Conservation (phyloP, 1,284 basidiomycete species). For the Cutaneotrichosporon spelunceum region DNA sequence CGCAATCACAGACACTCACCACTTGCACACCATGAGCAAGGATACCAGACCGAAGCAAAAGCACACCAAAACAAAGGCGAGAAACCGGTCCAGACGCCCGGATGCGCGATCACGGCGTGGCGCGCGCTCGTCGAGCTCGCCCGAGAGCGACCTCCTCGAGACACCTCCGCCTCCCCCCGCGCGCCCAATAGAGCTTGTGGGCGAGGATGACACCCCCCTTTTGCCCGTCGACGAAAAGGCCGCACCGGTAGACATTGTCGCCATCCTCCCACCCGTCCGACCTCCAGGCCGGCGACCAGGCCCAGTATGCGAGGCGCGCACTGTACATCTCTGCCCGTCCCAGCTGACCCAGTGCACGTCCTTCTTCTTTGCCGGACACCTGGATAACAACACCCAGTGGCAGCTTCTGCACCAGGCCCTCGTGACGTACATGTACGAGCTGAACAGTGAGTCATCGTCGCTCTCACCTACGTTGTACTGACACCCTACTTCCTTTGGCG, state of each 20-base stretch:
- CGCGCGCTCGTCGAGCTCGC: background rate
- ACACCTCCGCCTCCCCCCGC: background rate
- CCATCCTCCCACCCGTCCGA: background rate
- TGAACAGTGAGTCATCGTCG: constrained; percentile 4
- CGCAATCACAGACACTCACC: background rate
- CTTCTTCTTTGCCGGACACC: constrained; percentile 4
- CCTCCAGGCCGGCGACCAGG: background rate
- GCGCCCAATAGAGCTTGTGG: background rate
- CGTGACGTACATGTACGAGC: constrained; percentile 9
- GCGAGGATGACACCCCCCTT: background rate
- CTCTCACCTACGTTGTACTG: background rate
- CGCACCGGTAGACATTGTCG: background rate
- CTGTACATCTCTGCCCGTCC: background rate
- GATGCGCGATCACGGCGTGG: no score
- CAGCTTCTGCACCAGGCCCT: constrained; percentile 7
- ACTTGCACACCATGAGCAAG: background rate
- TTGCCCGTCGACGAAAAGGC: background rate
- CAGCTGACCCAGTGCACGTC: constrained; percentile 2
- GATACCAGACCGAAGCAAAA: background rate
- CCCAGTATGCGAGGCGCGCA: background rate
- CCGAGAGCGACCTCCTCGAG: background rate
- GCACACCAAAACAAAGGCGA: background rate
- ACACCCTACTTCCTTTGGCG: background rate
- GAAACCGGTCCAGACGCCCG: background rate
- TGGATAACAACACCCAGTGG: constrained; percentile 5